These are phyloP conservation scores for Pleurotus sapidus DNA, from an alignment of 768 basidiomycete genomes.

Conservation along the genomic window DNA sequence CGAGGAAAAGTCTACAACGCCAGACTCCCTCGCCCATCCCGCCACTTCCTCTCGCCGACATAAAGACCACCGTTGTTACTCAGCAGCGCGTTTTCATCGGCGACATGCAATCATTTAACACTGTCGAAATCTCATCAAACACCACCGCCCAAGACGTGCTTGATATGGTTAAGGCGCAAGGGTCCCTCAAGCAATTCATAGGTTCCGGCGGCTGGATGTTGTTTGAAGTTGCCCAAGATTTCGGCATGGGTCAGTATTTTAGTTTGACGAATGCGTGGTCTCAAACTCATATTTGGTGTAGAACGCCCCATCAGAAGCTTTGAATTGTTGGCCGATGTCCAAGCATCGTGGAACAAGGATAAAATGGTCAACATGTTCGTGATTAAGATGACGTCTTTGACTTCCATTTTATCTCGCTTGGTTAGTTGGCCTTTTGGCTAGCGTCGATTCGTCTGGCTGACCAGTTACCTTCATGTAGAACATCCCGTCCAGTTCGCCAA, in stretches of 20 bases:
- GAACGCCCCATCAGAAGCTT: slow-evolving; percentile 90
- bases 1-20: slow-evolving; percentile 18
- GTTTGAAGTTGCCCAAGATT: slow-evolving; percentile 86
- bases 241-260: slow-evolving; percentile 82
- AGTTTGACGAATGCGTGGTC: slow-evolving; percentile 1
- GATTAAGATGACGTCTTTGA: slow-evolving; percentile 70
- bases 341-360: slow-evolving; percentile 86
- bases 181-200: slow-evolving; percentile 57
- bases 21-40: slow-evolving; percentile 29
- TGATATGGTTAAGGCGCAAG: slow-evolving; percentile 59
- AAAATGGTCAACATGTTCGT: slow-evolving; percentile 79
- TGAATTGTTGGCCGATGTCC: slow-evolving; percentile 77
- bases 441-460: not conserved
- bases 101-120: slow-evolving; percentile 71
- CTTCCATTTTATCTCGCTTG: slow-evolving; percentile 52
- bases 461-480: slow-evolving; percentile 18
- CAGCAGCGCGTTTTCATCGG: slow-evolving; percentile 79
- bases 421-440: slow-evolving; percentile 32
- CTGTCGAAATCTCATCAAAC: slow-evolving; percentile 62
- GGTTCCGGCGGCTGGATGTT: slow-evolving; percentile 82
- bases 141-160: slow-evolving; percentile 78
- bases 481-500: slow-evolving; percentile 43
- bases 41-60: slow-evolving; percentile 30
- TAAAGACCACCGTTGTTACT: slow-evolving; percentile 32
- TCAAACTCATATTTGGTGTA: slow-evolving; percentile 27